These are phyloP conservation scores for Mucor circinelloides DNA, from an alignment of 371 early-diverging fungal genomes.

Conservation along the genomic window DNA sequence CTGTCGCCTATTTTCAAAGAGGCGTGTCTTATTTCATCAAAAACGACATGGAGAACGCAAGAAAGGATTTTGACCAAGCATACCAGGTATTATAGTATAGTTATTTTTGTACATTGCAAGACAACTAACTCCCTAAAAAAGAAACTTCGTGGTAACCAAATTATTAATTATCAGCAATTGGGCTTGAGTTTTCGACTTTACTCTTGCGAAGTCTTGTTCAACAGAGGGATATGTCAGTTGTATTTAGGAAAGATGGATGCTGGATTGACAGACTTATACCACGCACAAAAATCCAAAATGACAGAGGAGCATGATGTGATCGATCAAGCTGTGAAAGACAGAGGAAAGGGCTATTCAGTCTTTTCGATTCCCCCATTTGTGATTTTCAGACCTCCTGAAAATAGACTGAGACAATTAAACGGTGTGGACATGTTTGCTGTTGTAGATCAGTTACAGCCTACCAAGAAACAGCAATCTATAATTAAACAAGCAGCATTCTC, in stretches of 20 bases:
- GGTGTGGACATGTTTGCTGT: slow-evolving; percentile 38
- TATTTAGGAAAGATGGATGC: slow-evolving; percentile 74
- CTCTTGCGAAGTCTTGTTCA: slow-evolving; percentile 88
- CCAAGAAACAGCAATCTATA: background rate
- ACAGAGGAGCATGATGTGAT: slow-evolving; percentile 77
- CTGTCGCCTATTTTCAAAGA: slow-evolving; percentile 91
- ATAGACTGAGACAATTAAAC: slow-evolving; percentile 54
- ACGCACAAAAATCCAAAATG: slow-evolving; percentile 70
- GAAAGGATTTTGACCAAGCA: slow-evolving; percentile 76
- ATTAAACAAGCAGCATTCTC: background rate
- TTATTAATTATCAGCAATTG: slow-evolving; percentile 94
- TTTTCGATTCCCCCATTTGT: slow-evolving; percentile 79
- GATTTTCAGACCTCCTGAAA: slow-evolving; percentile 83
- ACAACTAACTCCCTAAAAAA: slow-evolving; percentile 1
- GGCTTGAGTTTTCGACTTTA: slow-evolving; percentile 88
- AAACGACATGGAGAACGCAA: slow-evolving; percentile 60
- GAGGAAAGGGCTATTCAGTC: slow-evolving; percentile 75
- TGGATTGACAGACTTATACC: slow-evolving; percentile 77
- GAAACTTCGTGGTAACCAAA: slow-evolving; percentile 85
- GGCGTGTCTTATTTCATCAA: slow-evolving; percentile 82
- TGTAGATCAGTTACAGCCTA: slow-evolving; percentile 18
- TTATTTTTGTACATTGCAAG: background rate
- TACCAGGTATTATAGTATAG: slow-evolving; percentile 36
- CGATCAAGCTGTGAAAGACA: slow-evolving; percentile 71
- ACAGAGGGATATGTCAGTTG: slow-evolving; percentile 84